Conservation (phyloP, 2,329 filamentous ascomycete species). For the Colletotrichum destructivum region DNA sequence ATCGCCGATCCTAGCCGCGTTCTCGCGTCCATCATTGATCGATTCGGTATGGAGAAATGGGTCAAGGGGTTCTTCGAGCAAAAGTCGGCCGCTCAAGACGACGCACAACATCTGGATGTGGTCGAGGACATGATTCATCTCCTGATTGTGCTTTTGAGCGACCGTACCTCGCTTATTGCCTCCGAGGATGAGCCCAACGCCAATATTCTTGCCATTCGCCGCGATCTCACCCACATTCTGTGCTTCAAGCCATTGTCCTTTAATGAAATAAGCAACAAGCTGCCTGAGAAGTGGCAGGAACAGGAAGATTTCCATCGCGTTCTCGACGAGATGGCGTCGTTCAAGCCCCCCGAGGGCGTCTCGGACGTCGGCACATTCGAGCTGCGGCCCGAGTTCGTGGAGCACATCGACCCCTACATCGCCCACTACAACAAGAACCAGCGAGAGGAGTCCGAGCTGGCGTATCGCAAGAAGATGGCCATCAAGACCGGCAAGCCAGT, state of each 20-base stretch:
- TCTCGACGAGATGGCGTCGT: slow-evolving; percentile 89
- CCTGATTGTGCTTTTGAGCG: slow-evolving; percentile 90
- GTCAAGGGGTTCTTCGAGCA: slow-evolving; percentile 85
- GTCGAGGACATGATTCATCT: slow-evolving; percentile 97
- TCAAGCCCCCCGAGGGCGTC: slow-evolving; percentile 90
- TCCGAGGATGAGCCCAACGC: slow-evolving; percentile 76
- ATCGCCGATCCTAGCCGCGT: slow-evolving; percentile 87
- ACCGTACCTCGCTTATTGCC: slow-evolving; percentile 84
- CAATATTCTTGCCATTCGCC: slow-evolving; percentile 80
- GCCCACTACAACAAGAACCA: slow-evolving; percentile 98
- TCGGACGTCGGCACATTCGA: slow-evolving; percentile 96
- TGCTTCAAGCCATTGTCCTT: slow-evolving; percentile 98
- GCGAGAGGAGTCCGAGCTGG: slow-evolving; percentile 92
- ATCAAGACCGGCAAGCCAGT: slow-evolving; percentile 86
- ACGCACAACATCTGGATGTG: slow-evolving; percentile 89
- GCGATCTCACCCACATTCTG: slow-evolving; percentile 92
- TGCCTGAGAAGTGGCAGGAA: slow-evolving; percentile 92
- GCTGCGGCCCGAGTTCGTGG: slow-evolving; percentile 86
- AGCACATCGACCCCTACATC: slow-evolving; percentile 94
- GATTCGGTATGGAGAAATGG: slow-evolving; percentile 91
- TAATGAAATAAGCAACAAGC: slow-evolving; percentile 87
- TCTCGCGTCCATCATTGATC: slow-evolving; percentile 89
- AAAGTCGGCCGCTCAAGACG: slow-evolving; percentile 83
- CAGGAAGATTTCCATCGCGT: slow-evolving; percentile 89
- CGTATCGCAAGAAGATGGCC: slow-evolving; percentile 89